These are phyloP conservation scores for Henckelia pumila DNA, from an alignment of 257 asterid genomes.

Conservation along the genomic window DNA sequence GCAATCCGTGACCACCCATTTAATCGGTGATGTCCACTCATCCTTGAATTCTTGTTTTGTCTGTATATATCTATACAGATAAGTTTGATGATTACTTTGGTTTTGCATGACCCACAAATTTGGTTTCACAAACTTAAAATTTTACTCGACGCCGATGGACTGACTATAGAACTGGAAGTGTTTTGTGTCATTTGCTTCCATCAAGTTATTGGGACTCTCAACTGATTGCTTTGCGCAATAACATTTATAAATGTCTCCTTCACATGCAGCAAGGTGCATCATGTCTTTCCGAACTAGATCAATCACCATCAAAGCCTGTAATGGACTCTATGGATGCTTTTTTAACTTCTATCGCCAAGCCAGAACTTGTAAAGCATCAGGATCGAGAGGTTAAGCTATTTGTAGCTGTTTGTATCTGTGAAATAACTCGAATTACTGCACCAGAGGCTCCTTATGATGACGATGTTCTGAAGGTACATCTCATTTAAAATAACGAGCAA, in stretches of 20 bases:
- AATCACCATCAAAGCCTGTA: conserved; percentile 71
- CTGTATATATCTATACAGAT: neutral
- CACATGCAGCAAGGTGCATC: conserved; percentile 83
- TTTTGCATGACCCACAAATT: neutral
- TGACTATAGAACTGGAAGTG: conserved; percentile 15
- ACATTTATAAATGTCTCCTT: conserved; percentile 18
- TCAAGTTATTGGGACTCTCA: conserved; percentile 14
- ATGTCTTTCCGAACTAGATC: conserved; percentile 84
- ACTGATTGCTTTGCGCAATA: conserved; percentile 25
- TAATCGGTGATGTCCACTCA: neutral
- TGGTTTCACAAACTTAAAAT: conserved; percentile 13
- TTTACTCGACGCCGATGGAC: neutral
- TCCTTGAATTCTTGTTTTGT: neutral
- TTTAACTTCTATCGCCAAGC: conserved; percentile 66
- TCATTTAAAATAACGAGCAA: conserved; percentile 17
- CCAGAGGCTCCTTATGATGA: conserved; percentile 94
- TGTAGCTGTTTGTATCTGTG: conserved; percentile 93
- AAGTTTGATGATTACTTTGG: conserved; percentile 2
- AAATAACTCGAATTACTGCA: conserved; percentile 95
- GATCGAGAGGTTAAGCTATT: conserved; percentile 90
- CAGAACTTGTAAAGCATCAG: conserved; percentile 88
- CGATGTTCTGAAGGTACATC: conserved; percentile 72
- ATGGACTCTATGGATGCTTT: conserved; percentile 84
- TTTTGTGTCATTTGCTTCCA: conserved; percentile 15
- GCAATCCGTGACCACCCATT: neutral